A percentile compares a stretch with the other conserved stretches of the same genome.
phyloP scores from a whole-genome alignment of 768 basidiomycete species.

The Plicaturopsis crispa region DNA sequence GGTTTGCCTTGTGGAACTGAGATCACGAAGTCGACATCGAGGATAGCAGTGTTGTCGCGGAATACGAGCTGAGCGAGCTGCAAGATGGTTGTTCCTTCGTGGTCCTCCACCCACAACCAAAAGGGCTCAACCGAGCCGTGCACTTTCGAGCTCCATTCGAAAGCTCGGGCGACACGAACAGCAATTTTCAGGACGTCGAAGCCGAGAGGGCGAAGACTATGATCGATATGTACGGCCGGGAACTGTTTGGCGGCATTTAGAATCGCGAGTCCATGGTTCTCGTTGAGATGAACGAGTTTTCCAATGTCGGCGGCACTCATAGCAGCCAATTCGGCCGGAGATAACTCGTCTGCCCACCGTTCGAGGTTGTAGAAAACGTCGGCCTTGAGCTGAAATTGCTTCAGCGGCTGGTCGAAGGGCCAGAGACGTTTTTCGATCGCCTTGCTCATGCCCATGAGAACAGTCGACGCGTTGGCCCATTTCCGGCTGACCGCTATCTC shows the following conservation, averaged over 20 bases:
- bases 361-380: constrained; percentile 77
- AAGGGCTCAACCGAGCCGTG: constrained; percentile 82
- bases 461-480: constrained; percentile 77
- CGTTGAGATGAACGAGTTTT: constrained; percentile 78
- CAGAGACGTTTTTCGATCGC: constrained; percentile 88
- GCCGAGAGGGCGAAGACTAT: constrained; percentile 73
- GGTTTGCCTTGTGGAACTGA: constrained; percentile 52
- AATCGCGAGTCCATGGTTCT: constrained; percentile 73
- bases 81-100: constrained; percentile 71
- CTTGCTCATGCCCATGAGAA: constrained; percentile 88
- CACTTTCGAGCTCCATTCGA: constrained; percentile 71
- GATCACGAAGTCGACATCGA: constrained; percentile 76
- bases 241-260: constrained; percentile 78
- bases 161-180: constrained; percentile 54
- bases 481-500: constrained; percentile 92
- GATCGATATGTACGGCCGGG: constrained; percentile 60
- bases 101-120: constrained; percentile 94
- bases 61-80: constrained; percentile 72
- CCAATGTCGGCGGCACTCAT: constrained; percentile 68
- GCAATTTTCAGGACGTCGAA: constrained; percentile 76
- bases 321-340: constrained; percentile 62
- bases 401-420: constrained; percentile 91
- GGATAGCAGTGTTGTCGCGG: constrained; percentile 48
- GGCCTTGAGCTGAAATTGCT: constrained; percentile 68
- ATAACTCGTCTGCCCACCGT: constrained; percentile 75